A percentile compares a stretch with the other conserved stretches of the same genome.
phyloP scores from a whole-genome alignment of 495 filamentous ascomycete species.

The Jackrogersella multiformis region DNA sequence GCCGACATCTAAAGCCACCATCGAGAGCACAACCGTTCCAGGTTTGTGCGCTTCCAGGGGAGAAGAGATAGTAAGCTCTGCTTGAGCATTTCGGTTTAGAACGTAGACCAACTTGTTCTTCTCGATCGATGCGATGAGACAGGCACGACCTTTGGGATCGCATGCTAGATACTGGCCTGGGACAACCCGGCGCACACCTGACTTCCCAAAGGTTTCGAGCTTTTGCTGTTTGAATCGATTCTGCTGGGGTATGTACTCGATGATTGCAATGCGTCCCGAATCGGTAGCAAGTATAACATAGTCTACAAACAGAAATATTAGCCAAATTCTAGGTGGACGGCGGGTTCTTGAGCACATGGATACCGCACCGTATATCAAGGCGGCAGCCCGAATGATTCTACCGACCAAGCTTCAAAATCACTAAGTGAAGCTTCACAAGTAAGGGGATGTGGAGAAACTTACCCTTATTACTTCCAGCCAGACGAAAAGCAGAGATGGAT shows the following conservation, averaged over 20 bases:
- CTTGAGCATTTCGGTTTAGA: slow-evolving; percentile 92
- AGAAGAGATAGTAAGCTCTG: slow-evolving; percentile 94
- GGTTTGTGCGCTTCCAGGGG: slow-evolving; percentile 97
- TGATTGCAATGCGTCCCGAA: slow-evolving; percentile 90
- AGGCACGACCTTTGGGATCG: slow-evolving; percentile 94
- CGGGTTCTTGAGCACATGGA: slow-evolving; percentile 17
- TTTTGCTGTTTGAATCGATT: slow-evolving; percentile 91
- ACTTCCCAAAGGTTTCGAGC: slow-evolving; percentile 97
- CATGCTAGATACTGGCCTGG: slow-evolving; percentile 94
- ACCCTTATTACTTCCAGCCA: slow-evolving; percentile 97
- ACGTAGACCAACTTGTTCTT: slow-evolving; percentile 99
- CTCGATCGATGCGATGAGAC: slow-evolving; percentile 90
- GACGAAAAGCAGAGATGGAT: slow-evolving; percentile 82
- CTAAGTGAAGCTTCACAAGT: slow-evolving; percentile 79
- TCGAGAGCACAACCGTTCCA: slow-evolving; percentile 88
- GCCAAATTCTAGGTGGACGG: slow-evolving; percentile 56
- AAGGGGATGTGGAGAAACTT: slow-evolving; percentile 58
- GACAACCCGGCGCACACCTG: slow-evolving; percentile 91
- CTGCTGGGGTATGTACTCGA: slow-evolving; percentile 88
- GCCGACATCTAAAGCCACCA: slow-evolving; percentile 89
- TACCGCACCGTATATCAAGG: slow-evolving; percentile 43
- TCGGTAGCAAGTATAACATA: slow-evolving; percentile 96
- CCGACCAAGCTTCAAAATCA: slow-evolving; percentile 80
- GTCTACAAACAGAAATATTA: slow-evolving; percentile 74
- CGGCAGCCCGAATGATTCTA: slow-evolving; percentile 57